phyloP scores from a whole-genome alignment of 768 basidiomycete genomes.

The Collybiopsis luxurians region DNA sequence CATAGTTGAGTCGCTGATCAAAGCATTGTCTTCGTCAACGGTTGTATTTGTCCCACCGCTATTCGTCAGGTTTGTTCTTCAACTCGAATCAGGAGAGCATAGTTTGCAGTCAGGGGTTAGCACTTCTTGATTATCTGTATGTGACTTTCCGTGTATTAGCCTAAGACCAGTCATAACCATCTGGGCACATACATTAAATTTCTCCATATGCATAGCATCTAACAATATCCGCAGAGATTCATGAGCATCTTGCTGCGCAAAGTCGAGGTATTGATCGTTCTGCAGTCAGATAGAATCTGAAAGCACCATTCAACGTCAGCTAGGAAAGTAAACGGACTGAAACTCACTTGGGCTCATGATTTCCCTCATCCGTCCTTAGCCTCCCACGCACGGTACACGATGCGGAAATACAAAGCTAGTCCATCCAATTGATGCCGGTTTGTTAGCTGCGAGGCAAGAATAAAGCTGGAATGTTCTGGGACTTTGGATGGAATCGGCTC shows the following conservation, averaged over 20 bases:
- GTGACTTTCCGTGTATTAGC: not conserved
- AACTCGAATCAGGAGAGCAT: constrained; percentile 31
- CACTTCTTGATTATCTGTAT: constrained; percentile 77
- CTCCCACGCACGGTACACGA: constrained; percentile 65
- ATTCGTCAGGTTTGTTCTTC: constrained; percentile 47
- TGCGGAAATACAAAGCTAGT: constrained; percentile 61
- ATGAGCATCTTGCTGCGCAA: constrained; percentile 94
- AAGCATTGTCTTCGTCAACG: constrained; percentile 1
- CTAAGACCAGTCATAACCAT: not conserved
- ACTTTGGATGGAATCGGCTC: constrained; percentile 49
- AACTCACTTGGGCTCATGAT: constrained; percentile 65
- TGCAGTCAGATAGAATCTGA: constrained; percentile 59
- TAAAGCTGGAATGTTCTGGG: constrained; percentile 30
- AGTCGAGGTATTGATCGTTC: constrained; percentile 93
- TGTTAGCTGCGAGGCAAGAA: constrained; percentile 52
- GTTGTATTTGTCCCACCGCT: too few species aligned
- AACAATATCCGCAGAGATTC: constrained; percentile 88
- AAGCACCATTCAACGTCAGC: too few species aligned
- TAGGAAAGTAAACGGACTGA: not conserved
- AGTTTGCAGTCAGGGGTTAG: constrained; percentile 42
- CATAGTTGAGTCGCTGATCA: not conserved
- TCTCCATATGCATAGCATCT: constrained; percentile 94
- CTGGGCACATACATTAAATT: constrained; percentile 67
- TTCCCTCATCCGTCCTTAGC: constrained; percentile 51
- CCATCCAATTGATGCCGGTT: constrained; percentile 61